Evolutionary conservation across 164 flowering plant genomes (phyloP).

Genomic region (Liquidambar formosana): DNA sequence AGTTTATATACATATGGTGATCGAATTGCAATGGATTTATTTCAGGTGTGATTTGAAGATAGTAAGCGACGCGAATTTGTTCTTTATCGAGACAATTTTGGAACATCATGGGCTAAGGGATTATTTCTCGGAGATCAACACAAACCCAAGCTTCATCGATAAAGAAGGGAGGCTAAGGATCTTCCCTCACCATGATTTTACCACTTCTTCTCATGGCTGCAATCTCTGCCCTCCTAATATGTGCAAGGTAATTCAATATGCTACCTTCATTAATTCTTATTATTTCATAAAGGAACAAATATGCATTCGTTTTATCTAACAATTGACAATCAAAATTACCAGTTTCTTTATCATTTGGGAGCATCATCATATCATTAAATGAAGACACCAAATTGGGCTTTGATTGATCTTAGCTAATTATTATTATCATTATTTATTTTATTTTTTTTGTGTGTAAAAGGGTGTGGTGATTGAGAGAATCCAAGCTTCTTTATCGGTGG

Average conservation of each 20-base stretch:
- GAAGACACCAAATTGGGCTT: too few relatives aligned
- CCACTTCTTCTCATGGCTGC: conserved; percentile 62
- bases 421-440: neutral
- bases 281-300: too few relatives aligned
- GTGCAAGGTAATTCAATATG: conserved; percentile 69
- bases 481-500: conserved; percentile 27
- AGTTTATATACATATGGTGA: too few relatives aligned
- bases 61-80: conserved; percentile 76
- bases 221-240: conserved; percentile 78
- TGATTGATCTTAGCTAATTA: too few relatives aligned
- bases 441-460: conserved; percentile 26
- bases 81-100: conserved; percentile 79
- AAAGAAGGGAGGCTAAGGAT: conserved; percentile 66
- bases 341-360: too few relatives aligned
- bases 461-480: conserved; percentile 59
- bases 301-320: too few relatives aligned
- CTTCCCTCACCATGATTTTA: conserved; percentile 63
- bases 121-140: conserved; percentile 71
- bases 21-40: neutral
- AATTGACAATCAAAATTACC: too few relatives aligned
- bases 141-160: conserved; percentile 67
- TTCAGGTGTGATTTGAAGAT: conserved; percentile 80
- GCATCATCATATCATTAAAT: too few relatives aligned
- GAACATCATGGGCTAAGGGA: conserved; percentile 56
- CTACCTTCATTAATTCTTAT: neutral